Evolutionary conservation across 768 basidiomycete species (phyloP), one percentile per base, ranked within the genome.

Genomic region (Gloeopeniophorella convolvens): DNA sequence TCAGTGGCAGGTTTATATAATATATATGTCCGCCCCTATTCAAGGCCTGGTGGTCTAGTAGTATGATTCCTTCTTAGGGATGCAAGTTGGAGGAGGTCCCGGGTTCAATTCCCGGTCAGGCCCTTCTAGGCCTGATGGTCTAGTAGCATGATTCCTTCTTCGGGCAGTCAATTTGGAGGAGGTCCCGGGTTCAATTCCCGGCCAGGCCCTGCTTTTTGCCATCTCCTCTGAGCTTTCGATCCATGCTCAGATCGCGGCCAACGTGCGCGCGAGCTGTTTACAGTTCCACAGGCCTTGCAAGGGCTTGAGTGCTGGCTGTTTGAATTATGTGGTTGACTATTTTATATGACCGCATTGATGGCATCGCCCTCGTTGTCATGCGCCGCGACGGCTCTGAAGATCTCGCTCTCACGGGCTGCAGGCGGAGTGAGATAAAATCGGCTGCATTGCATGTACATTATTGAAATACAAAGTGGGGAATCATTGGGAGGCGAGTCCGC

Each of bases 101-200:
- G 82, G 82, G 83, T 85, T 85, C 83, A 83, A 85, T 83, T 83
- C 83, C 82, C 82, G 77, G 81, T 76, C 74, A 82, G 80, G 82
- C 80, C 81, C 75, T 31, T 53, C 28, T 43, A 48, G 51, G 51
- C 51, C 46, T 54, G 46, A 54, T 54, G 51, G 51, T 54, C 51
- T 54, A 54, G 51, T 54, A 11, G 51, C 51, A 54, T 54, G 51
- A 54, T 54, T 54, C 51, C 51, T 54, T 54, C 51, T 54, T 54
- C 51, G 51, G 51, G 51, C 51, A 54, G 23, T n/a, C 20, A 47
- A 34, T 55, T 48, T 82, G 77, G 81, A 83, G 82, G 82, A 85
- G 83, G 84, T 84, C 81, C 82, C 77, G 82, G 82, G 83, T 85
- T 85, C 83, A 83, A 85, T 83, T 83, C 83, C 82, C 82, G 77